A percentile compares a stretch with the other conserved stretches of the same genome.
Evolutionary conservation across 257 asterid species (phyloP).

Genomic region (Gynochthodes officinalis): DNA sequence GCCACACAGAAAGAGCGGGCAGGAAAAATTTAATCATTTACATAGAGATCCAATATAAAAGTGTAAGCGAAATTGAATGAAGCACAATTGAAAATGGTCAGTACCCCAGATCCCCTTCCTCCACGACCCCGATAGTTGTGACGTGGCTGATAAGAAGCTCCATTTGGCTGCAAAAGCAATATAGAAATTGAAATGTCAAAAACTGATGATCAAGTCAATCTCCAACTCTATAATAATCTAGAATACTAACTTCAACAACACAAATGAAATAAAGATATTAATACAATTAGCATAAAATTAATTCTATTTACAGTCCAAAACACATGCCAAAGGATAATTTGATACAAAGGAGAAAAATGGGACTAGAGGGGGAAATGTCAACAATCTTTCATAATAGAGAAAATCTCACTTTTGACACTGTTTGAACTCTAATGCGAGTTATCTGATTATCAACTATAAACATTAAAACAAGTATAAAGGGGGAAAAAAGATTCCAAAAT

Average conservation of each 20-base stretch:
- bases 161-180: conserved; percentile 53
- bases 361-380: not conserved
- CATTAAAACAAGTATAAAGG: not conserved
- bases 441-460: not conserved
- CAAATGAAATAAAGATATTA: not conserved
- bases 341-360: not conserved
- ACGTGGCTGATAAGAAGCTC: conserved; percentile 52
- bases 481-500: not conserved
- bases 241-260: not conserved
- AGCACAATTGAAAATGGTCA: conserved; percentile 6
- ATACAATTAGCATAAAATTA: not conserved
- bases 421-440: not conserved
- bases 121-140: conserved; percentile 87
- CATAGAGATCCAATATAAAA: not conserved
- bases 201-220: conserved; percentile 4
- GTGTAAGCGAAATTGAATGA: not conserved
- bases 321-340: not conserved
- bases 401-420: not conserved
- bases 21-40: not conserved
- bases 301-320: not conserved
- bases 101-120: conserved; percentile 86
- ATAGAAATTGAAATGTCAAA: conserved; percentile 24
- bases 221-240: not conserved
- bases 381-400: not conserved
- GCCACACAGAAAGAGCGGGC: no score